Base-by-base conservation (phyloP, 192 early-diverging fungal genomes). In the Anaeromyces robustus region DNA sequence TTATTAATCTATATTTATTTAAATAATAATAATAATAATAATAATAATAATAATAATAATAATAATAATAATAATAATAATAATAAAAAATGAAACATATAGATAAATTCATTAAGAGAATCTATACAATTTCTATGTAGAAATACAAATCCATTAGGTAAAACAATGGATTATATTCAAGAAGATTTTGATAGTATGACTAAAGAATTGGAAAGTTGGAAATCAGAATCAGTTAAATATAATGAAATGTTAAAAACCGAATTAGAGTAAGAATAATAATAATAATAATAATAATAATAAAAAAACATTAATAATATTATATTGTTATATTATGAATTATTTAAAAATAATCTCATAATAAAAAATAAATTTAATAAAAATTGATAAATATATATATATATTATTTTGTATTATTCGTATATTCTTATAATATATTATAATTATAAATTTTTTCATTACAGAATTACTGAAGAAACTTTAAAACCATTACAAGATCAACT, bases 141-240 rank as follows among this genome's bases (percentile, higher is more conserved):
- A 18, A 84, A 79, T 80, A 89, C 90, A 7, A 86, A 89, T 80
- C 90, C 90, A 32, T 85, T 91, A 26, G 87, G 86, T 31, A 89
- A 88, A 78, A 88, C 87, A 5, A 83, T 91, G 82, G 88, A 91
- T 77, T 89, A 90, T 81, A 82, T 89, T 83, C 88, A 89, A 37
- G 90, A 91, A 80, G 90, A 91, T 79, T 85, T 90, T 52, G 90
- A 91, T 79, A 84, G 85, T 68, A 91, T 91, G 90, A 89, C 86
- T 59, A 85, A 86, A 79, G 90, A 91, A 81, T 81, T 90, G 12
- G 89, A 89, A 32, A 29, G 82, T 37, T 91, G 90, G 90, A 79
- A 82, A 79, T 77, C 32, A 29, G 90, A 91, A 82, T 32, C 39
- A 41, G 79, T 81, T 39, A 87, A 86, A 79, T 87, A 85, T 37